Percentiles rank a stretch among this genome's conserved stretches.
These are phyloP conservation scores for Lipomyces starkeyi DNA, from an alignment of 805 yeast genomes.

Conservation along the genomic window DNA sequence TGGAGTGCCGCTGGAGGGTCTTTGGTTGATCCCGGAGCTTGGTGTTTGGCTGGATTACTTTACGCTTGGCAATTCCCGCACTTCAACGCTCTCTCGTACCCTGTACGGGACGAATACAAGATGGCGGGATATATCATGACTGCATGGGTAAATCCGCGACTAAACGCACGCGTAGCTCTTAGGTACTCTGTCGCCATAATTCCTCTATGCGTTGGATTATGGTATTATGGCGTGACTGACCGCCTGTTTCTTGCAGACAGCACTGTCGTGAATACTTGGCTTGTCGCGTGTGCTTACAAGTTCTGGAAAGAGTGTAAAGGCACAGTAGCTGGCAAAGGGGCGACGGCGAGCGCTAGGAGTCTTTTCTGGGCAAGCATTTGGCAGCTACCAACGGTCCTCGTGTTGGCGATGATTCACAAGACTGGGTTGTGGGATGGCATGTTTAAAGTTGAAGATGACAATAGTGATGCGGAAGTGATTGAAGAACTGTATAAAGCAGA, in stretches of 20 bases:
- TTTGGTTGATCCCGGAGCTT: conserved; percentile 72
- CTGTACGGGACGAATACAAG: conserved; percentile 84
- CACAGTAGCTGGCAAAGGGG: conserved; percentile 18
- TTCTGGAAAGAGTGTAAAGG: conserved; percentile 77
- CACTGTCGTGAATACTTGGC: conserved; percentile 82
- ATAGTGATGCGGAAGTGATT: not conserved
- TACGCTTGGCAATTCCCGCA: conserved; percentile 99
- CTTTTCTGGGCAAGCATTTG: conserved; percentile 93
- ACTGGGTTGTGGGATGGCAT: conserved; percentile 92
- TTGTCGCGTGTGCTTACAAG: conserved; percentile 74
- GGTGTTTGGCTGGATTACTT: conserved; percentile 87
- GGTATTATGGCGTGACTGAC: conserved; percentile 82
- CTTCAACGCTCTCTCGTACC: conserved; percentile 89
- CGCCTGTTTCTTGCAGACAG: conserved; percentile 81
- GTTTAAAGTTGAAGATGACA: conserved; percentile 39
- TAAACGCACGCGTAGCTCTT: conserved; percentile 92
- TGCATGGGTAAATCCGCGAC: conserved; percentile 86
- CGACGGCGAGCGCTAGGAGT: conserved; percentile 72
- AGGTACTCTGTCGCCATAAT: conserved; percentile 92
- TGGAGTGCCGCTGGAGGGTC: conserved; percentile 89
- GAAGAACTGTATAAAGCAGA: conserved; percentile 10
- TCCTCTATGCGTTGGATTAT: conserved; percentile 85
- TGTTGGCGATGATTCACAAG: conserved; percentile 92
- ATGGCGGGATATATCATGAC: conserved; percentile 98
- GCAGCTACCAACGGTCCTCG: conserved; percentile 88